Evolutionary conservation across 2,329 filamentous ascomycete species (phyloP).

Genomic region (Cladosporium sp.): DNA sequence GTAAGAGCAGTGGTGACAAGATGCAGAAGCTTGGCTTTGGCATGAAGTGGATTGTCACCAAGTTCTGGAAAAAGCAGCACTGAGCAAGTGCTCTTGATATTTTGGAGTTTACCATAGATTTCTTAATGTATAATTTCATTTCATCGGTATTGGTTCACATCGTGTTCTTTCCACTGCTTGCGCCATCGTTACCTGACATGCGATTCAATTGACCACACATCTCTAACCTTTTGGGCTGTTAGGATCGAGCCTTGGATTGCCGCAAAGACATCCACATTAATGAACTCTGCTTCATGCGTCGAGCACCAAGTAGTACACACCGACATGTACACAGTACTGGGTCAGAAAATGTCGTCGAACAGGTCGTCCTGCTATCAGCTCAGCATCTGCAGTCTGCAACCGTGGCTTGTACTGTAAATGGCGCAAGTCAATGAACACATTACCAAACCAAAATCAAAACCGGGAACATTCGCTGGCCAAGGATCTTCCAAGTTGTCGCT

Average conservation of each 20-base stretch:
- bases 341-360: neutral
- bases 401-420: neutral
- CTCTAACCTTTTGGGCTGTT: neutral
- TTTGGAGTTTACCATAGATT: neutral
- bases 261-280: too few species aligned
- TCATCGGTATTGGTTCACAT: neutral
- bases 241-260: too few species aligned
- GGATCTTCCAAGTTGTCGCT: neutral
- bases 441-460: neutral
- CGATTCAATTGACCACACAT: neutral
- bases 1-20: conserved; percentile 21
- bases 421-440: neutral
- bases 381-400: neutral
- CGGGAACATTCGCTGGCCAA: neutral
- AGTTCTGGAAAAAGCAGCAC: conserved; percentile 19
- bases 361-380: neutral
- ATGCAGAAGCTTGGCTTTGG: conserved; percentile 13
- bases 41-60: conserved; percentile 7
- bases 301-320: neutral
- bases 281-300: neutral
- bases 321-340: neutral
- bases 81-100: neutral
- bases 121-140: neutral
- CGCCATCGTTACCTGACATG: neutral
- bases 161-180: neutral